These are phyloP conservation scores for Crithidia sp. DNA, from an alignment of 208 protist genomes.

Conservation along the genomic window DNA sequence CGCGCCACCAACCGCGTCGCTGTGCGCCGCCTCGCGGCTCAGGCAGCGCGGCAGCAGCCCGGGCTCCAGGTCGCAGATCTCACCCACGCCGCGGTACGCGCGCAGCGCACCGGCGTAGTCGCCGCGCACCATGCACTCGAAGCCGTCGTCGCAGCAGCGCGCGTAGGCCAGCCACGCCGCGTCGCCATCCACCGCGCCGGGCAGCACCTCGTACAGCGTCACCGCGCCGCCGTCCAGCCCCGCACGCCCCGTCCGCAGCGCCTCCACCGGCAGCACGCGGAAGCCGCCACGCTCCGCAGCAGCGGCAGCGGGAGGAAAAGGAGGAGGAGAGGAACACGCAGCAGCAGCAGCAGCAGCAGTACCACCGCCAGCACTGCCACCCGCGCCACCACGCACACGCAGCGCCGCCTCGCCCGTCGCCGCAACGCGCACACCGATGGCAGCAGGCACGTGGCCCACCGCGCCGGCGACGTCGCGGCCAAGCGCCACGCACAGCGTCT, in stretches of 20 bases:
- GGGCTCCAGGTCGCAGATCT: conserved; percentile 25
- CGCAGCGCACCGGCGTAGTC: conserved; percentile 46
- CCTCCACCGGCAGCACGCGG: conserved; percentile 44
- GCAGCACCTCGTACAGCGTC: conserved; percentile 39
- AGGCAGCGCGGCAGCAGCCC: conserved; percentile 20
- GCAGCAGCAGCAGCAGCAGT: not conserved
- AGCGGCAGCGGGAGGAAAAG: no score
- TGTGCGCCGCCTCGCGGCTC: conserved; percentile 20
- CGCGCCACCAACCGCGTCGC: conserved; percentile 11
- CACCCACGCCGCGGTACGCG: conserved; percentile 28
- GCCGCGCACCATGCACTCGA: conserved; percentile 43
- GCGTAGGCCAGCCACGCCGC: conserved; percentile 37
- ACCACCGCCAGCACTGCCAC: not conserved
- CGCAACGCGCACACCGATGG: conserved; percentile 32
- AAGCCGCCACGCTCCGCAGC: not conserved
- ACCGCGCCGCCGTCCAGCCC: conserved; percentile 25
- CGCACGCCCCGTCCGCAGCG: conserved; percentile 17
- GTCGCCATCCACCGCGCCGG: conserved; percentile 20
- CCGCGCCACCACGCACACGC: conserved; percentile 30
- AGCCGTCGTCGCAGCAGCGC: conserved; percentile 35
- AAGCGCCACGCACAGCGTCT: conserved; percentile 27
- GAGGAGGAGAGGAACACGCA: no score
- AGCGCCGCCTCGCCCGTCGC: conserved; percentile 47
- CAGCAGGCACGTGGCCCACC: conserved; percentile 31
- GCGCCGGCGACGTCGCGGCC: conserved; percentile 35